A percentile compares a stretch with the other conserved stretches of the same genome.
These are phyloP conservation scores for Glonium stellatum DNA, from an alignment of 495 filamentous ascomycete genomes.

Conservation along the genomic window DNA sequence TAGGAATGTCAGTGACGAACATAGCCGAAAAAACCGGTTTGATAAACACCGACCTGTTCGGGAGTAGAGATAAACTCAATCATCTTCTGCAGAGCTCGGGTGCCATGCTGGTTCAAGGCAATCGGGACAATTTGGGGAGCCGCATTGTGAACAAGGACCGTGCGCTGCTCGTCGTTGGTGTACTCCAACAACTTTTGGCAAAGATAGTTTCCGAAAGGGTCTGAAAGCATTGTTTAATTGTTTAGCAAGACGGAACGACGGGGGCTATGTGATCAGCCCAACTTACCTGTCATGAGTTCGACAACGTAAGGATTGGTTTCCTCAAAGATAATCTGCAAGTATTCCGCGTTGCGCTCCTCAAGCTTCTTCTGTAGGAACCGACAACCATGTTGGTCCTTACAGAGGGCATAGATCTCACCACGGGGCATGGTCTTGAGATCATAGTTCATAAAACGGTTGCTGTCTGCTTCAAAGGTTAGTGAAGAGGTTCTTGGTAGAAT, in stretches of 20 bases:
- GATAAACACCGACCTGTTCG: slow-evolving; percentile 44
- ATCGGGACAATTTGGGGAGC: slow-evolving; percentile 78
- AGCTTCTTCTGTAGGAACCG: slow-evolving; percentile 93
- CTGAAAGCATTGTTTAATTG: slow-evolving; percentile 41
- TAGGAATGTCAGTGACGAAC: slow-evolving; percentile 31
- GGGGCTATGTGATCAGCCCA: background rate
- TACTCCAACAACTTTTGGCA: slow-evolving; percentile 95
- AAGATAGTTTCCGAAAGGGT: slow-evolving; percentile 97
- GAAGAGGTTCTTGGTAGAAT: background rate
- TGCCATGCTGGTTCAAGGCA: slow-evolving; percentile 93
- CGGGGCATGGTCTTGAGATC: slow-evolving; percentile 63
- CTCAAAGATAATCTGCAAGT: slow-evolving; percentile 84
- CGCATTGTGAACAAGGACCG: slow-evolving; percentile 82
- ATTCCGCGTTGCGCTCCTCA: slow-evolving; percentile 77
- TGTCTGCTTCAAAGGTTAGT: slow-evolving; percentile 24
- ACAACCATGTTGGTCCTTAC: slow-evolving; percentile 97
- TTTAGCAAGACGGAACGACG: slow-evolving; percentile 4
- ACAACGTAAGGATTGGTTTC: slow-evolving; percentile 88
- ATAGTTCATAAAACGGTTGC: slow-evolving; percentile 67
- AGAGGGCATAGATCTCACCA: slow-evolving; percentile 76
- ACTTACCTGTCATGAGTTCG: slow-evolving; percentile 84
- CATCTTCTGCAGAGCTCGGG: slow-evolving; percentile 96
- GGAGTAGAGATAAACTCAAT: slow-evolving; percentile 86
- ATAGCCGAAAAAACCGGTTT: background rate
- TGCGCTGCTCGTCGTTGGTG: slow-evolving; percentile 88